Evolutionary conservation across 495 filamentous ascomycete species (phyloP), one percentile per base, ranked within the genome.

Genomic region (Penicillium bovifimosum): DNA sequence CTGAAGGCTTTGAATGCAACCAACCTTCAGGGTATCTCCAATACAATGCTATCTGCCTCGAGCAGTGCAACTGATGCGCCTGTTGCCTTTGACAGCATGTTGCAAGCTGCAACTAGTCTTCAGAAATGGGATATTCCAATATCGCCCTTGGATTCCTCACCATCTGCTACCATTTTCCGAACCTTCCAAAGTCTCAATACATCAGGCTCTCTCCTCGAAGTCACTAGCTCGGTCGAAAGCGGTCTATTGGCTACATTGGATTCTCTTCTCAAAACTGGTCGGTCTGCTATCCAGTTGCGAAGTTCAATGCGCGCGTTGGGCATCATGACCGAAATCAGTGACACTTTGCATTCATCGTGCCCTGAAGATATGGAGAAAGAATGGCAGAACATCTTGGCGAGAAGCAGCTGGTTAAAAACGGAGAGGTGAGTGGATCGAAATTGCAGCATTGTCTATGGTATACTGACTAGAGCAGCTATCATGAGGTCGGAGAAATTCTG

Each of bases 81-180:
- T 32, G 41, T 55, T n/a, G 79, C 81, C 7, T 70, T 83, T 13
- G 84, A 88, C 35, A 84, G 79, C 50, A 86, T 88, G 55, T 84
- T 95, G 49, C 80, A 81, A 41, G 86, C 88, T n/a, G 92, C 93
- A 11, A 80, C 86, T 43, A 90, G 87, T 60, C 73, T 98, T 41
- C 90, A 91, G 58, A 86, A 93, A 61, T 98, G 93, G 93, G 91
- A 96, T 68, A 74, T 97, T 47, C 86, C 86, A 45, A 84, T 85
- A 7, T 87, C 90, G 8, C 70, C 76, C 5, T 70, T 78, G 17
- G 78, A 76, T 36, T 68, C 72, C 18, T 85, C 80, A 32, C 79
- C 84, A 52, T 75, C 85, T 3, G 81, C 84, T 8, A 85, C 84
- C 11, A 69, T 91, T 2, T 97, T 91, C 64, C 84, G 82, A 54